Evolutionary conservation across 164 flowering plant species (phyloP).

Genomic region (Malania oleifera): DNA sequence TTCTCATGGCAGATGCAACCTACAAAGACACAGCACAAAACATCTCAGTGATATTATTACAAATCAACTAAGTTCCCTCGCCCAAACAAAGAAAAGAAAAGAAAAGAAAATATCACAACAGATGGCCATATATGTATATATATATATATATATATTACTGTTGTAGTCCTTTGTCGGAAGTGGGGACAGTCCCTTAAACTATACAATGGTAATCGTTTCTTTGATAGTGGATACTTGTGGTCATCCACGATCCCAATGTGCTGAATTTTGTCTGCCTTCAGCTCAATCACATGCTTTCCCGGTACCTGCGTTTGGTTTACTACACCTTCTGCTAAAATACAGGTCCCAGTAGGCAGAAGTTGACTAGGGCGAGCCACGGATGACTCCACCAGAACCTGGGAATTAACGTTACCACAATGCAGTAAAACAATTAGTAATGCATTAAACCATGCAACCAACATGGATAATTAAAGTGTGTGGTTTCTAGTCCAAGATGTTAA

Average conservation of each 20-base stretch:
- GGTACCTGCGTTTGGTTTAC: slow-evolving; percentile 31
- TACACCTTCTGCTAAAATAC: slow-evolving; percentile 72
- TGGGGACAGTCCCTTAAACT: slow-evolving; percentile 51
- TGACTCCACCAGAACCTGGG: slow-evolving; percentile 67
- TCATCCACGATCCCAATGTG: slow-evolving; percentile 70
- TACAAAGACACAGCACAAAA: slow-evolving; percentile 17
- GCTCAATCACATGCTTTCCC: slow-evolving; percentile 57
- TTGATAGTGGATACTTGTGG: slow-evolving; percentile 60
- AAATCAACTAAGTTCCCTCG: too few relatives aligned
- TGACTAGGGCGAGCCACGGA: slow-evolving; percentile 36
- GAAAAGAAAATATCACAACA: background rate
- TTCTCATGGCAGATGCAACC: slow-evolving; percentile 77
- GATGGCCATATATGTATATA: background rate
- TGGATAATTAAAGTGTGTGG: background rate
- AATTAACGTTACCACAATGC: background rate
- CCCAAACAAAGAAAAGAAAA: background rate
- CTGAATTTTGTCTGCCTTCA: slow-evolving; percentile 59
- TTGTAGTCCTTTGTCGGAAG: slow-evolving; percentile 76
- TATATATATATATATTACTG: slow-evolving; percentile 34
- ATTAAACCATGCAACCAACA: background rate
- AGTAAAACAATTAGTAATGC: background rate
- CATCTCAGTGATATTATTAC: too few relatives aligned
- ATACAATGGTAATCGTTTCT: slow-evolving; percentile 55
- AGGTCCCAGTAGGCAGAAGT: slow-evolving; percentile 64
- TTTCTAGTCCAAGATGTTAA: too few relatives aligned